Evolutionary conservation across 768 basidiomycete species (phyloP).

Genomic region (Pluteus cervinus): DNA sequence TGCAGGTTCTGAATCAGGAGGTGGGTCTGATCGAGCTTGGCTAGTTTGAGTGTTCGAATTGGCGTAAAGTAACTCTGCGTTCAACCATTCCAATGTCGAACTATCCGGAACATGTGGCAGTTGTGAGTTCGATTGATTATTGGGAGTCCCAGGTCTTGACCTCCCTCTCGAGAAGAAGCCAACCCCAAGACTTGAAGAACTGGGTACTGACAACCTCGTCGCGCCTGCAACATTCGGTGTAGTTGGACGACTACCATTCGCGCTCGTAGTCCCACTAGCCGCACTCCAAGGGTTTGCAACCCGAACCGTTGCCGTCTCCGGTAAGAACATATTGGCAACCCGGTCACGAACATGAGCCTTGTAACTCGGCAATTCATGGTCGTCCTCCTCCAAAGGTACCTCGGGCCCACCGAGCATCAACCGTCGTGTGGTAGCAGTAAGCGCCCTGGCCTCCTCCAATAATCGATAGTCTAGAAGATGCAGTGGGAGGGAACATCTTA

Average conservation of each 20-base stretch:
- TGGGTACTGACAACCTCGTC: too few relatives aligned
- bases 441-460: slow-evolving; percentile 66
- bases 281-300: slow-evolving; percentile 59
- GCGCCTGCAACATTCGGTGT: too few relatives aligned
- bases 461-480: slow-evolving; percentile 74
- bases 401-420: slow-evolving; percentile 47
- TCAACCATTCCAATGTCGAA: slow-evolving; percentile 69
- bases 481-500: slow-evolving; percentile 91
- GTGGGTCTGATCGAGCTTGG: slow-evolving; percentile 10
- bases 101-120: slow-evolving; percentile 40
- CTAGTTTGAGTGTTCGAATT: neutral
- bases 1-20: slow-evolving; percentile 17
- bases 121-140: slow-evolving; percentile 29
- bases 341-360: slow-evolving; percentile 85
- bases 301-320: slow-evolving; percentile 57
- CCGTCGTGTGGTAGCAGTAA: slow-evolving; percentile 71
- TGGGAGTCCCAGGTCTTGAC: slow-evolving; percentile 34
- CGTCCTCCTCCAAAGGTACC: slow-evolving; percentile 38
- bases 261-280: slow-evolving; percentile 29
- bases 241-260: too few relatives aligned
- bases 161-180: slow-evolving; percentile 7
- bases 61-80: slow-evolving; percentile 75
- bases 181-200: neutral
- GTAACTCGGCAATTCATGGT: slow-evolving; percentile 84
- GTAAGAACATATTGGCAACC: slow-evolving; percentile 71